Percentiles rank a stretch among this genome's conserved stretches.
These are phyloP conservation scores for Botryosphaeria dothidea DNA, from an alignment of 2,329 filamentous ascomycete genomes.

Conservation along the genomic window DNA sequence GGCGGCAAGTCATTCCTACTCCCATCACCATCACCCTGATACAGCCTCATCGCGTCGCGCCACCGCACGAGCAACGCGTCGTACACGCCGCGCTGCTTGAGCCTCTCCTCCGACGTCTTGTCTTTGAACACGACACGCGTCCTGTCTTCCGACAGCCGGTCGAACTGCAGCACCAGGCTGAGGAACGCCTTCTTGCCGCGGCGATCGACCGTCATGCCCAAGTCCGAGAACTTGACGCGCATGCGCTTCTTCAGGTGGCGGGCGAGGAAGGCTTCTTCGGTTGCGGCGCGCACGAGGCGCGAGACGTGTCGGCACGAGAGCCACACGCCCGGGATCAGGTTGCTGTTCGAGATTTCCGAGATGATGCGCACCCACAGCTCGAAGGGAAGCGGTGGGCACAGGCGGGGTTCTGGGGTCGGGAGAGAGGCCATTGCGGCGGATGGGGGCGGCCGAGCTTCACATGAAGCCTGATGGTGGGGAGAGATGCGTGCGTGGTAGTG, in stretches of 20 bases:
- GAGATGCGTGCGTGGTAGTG: not conserved
- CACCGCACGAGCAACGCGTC: not conserved
- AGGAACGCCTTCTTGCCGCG: not conserved
- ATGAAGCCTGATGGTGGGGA: too few relatives aligned
- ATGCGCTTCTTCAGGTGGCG: constrained; percentile 1
- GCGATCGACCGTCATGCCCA: not conserved
- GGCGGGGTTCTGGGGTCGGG: not conserved
- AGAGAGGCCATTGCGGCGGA: not conserved
- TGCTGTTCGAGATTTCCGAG: constrained; percentile 7
- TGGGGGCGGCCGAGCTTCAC: not conserved
- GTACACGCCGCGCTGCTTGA: not conserved
- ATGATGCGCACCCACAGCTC: constrained; percentile 39
- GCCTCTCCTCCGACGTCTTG: not conserved
- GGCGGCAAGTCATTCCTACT: constrained; percentile 32
- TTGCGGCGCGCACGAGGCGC: not conserved
- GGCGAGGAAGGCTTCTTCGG: constrained; percentile 6
- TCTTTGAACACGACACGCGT: not conserved
- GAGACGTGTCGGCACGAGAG: constrained; percentile 16
- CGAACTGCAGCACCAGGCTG: not conserved
- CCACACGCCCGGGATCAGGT: constrained; percentile 7
- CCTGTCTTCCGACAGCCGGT: not conserved
- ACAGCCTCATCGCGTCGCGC: not conserved
- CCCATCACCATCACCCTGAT: constrained; percentile 10
- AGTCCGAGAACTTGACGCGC: not conserved
- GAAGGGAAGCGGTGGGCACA: constrained; percentile 31